Percentiles rank a stretch among this genome's conserved stretches.
Evolutionary conservation across 805 yeast genomes (phyloP).

Genomic region (Saccharomycopsis schoenii): DNA sequence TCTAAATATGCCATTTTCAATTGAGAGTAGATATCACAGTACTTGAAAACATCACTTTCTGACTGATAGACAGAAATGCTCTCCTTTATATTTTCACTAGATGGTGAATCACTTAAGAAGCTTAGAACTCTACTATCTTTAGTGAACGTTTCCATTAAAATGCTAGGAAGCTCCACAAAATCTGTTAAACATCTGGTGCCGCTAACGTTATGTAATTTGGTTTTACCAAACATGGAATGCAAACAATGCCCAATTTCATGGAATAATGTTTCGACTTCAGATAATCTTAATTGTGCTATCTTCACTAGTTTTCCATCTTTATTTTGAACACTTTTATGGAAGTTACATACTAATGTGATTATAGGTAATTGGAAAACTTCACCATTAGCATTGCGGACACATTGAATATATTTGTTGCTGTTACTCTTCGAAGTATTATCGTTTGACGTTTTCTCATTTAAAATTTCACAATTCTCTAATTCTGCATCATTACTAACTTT

Average conservation of each 20-base stretch:
- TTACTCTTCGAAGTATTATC: background rate
- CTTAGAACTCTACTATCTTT: conserved; percentile 67
- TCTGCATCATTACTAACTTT: conserved; percentile 40
- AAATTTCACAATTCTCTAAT: conserved; percentile 23
- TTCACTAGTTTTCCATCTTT: conserved; percentile 23
- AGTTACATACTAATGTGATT: conserved; percentile 82
- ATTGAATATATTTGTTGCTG: conserved; percentile 16
- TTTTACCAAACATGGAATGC: conserved; percentile 94
- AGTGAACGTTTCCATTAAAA: conserved; percentile 92
- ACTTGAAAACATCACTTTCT: conserved; percentile 43
- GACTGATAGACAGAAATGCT: conserved; percentile 30
- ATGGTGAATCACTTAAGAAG: conserved; percentile 43
- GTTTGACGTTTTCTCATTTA: conserved; percentile 13
- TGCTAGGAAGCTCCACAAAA: conserved; percentile 93
- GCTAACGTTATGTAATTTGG: conserved; percentile 79
- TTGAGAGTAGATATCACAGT: conserved; percentile 77
- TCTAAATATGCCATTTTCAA: conserved; percentile 85
- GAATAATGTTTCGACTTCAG: conserved; percentile 86
- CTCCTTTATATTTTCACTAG: conserved; percentile 1
- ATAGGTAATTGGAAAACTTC: conserved; percentile 74
- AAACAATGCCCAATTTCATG: conserved; percentile 99
- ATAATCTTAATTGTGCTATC: conserved; percentile 53
- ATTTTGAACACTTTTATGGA: conserved; percentile 34
- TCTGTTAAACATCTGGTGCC: conserved; percentile 96
- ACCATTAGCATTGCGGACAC: conserved; percentile 27